Percentiles rank a stretch among this genome's conserved stretches.
Conservation (phyloP, 805 yeast genomes). For the Ogataea glucozyma region DNA sequence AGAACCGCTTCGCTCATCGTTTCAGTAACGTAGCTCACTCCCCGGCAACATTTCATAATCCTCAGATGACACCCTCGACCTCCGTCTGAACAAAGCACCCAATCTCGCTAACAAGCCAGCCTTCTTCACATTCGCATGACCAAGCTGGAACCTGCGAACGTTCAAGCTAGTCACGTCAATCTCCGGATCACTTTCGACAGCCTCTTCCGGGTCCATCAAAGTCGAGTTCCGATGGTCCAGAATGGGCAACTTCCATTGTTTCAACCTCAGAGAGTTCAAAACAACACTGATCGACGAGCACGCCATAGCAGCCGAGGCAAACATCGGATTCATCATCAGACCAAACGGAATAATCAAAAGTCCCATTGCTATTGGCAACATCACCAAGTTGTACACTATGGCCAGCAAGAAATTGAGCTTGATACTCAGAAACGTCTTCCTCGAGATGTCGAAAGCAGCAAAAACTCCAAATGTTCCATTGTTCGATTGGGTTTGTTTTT, state of each 20-base stretch:
- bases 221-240: neutral
- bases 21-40: too few species aligned
- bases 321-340: conserved; percentile 76
- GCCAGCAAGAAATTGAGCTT: conserved; percentile 88
- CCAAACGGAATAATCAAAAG: conserved; percentile 74
- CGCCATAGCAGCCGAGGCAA: conserved; percentile 94
- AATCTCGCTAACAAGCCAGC: neutral
- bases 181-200: conserved; percentile 17
- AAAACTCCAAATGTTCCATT: conserved; percentile 48
- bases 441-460: conserved; percentile 67
- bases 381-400: conserved; percentile 73
- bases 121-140: neutral
- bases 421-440: conserved; percentile 68
- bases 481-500: conserved; percentile 22
- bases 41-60: too few species aligned
- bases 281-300: conserved; percentile 89
- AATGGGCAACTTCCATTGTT: conserved; percentile 50
- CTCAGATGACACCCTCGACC: too few species aligned
- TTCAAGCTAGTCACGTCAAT: conserved; percentile 7
- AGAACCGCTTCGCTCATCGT: too few species aligned
- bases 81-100: neutral
- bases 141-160: neutral
- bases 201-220: conserved; percentile 4
- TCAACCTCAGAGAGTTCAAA: conserved; percentile 69
- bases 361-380: conserved; percentile 95